Conservation (phyloP, 2,329 filamentous ascomycete species). For the Zymoseptoria tritici region DNA sequence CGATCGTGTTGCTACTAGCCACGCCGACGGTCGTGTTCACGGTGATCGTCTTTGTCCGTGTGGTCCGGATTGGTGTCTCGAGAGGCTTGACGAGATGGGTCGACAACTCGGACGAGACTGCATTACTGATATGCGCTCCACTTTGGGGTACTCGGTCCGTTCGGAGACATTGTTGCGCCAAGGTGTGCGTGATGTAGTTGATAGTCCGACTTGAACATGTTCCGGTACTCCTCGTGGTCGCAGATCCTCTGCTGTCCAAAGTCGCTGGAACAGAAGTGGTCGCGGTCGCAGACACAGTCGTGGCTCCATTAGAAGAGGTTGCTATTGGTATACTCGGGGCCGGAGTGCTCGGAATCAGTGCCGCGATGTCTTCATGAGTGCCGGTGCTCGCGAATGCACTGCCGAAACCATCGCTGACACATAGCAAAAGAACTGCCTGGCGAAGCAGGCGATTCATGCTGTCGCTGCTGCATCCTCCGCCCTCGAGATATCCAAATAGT, state of each 20-base stretch:
- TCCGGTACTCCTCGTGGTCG: constrained; percentile 11
- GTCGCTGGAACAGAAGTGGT: background rate
- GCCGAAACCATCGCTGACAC: constrained; percentile 11
- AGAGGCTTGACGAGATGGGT: too few relatives aligned
- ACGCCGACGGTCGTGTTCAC: background rate
- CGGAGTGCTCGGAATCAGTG: constrained; percentile 3
- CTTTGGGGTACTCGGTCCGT: constrained; percentile 46
- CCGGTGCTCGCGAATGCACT: constrained; percentile 7
- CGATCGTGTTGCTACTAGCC: background rate
- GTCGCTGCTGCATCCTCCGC: constrained; percentile 14
- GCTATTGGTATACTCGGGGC: constrained; percentile 3
- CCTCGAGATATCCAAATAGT: background rate
- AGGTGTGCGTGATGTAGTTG: constrained; percentile 73
- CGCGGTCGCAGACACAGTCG: background rate
- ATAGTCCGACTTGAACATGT: constrained; percentile 54
- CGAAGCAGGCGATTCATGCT: constrained; percentile 22
- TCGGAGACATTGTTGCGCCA: constrained; percentile 68
- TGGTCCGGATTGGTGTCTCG: background rate
- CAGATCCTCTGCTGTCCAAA: constrained; percentile 1
- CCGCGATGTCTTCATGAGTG: constrained; percentile 6
- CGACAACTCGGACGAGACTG: background rate
- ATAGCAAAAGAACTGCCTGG: constrained; percentile 14
- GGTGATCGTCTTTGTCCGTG: background rate
- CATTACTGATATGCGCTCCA: background rate
- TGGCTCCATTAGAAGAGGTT: background rate